Base-by-base conservation (phyloP, 2,329 filamentous ascomycete species). In the Zelopaecilomyces penicillatus region DNA sequence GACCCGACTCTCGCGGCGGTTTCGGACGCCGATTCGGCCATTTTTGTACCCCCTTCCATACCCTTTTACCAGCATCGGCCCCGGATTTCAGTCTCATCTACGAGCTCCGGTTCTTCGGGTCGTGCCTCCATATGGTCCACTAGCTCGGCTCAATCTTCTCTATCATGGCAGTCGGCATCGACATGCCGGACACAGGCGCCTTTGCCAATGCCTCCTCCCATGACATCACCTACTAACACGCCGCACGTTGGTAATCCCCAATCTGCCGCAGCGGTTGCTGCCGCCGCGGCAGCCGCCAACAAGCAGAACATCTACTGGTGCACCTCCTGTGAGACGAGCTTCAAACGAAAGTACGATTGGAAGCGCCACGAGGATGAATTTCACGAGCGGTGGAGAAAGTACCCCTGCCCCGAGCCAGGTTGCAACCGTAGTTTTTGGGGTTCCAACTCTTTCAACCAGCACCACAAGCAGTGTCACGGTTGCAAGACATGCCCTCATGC, bases 351-450 rank as follows among this genome's bases (percentile, higher is more conserved):
- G 57, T 80, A 81, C 50, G 79, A 83, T 59, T 85, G 76, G 81
- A 82, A 82, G 61, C 73, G 78, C 30, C 81, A 85, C 60, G 79
- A 84, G 58, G 80, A 83, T 54, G 79, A 82, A 60, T 82, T 83
- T 55, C 80, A 83, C 61, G 80, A 83, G 66, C 76, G 80, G 44
- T 78, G 78, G 67, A 76, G 80, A 50, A 82, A 81, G 56, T 83
- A 82, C 59, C 78, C 79, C 9, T 83, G 80, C 54, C 79, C 80
- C 5, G 79, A 80, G 52, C 68, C 68, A 6, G 68, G 68, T 52
- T 84, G 81, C 63, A 82, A 82, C 60, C 76, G 80, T 54, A 79
- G 78, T 56, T 82, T 83, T 61, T 82, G 78, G 70, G 78, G 79
- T 7, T 77, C 79, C 52, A 83, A 83, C 58, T 80, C 78, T 4